phyloP scores from a whole-genome alignment of 441 rosid species.

The Syzygium syzygioides region DNA sequence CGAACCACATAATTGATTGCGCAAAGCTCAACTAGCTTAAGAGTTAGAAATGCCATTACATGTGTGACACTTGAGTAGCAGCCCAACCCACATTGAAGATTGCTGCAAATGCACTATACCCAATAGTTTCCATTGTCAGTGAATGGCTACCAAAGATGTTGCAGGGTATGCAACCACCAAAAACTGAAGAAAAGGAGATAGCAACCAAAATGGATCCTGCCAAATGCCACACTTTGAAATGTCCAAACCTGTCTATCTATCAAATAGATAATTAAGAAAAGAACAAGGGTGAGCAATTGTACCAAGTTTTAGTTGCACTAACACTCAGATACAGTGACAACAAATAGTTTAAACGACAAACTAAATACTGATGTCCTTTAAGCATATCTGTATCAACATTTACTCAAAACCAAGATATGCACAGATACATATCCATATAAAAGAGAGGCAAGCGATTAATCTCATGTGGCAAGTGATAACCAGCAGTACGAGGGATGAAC shows the following conservation, averaged over 20 bases:
- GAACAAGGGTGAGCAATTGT: not conserved
- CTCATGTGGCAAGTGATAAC: not conserved
- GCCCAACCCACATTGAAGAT: constrained; percentile 98
- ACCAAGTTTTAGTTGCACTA: not conserved
- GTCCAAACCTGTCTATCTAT: constrained; percentile 97
- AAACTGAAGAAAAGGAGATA: constrained; percentile 91
- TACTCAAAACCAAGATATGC: not conserved
- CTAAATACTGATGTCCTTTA: not conserved
- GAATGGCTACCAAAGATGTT: constrained; percentile 45
- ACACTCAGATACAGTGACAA: not conserved
- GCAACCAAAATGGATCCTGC: constrained; percentile 93
- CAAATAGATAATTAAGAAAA: constrained; percentile 7
- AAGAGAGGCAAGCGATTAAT: not conserved
- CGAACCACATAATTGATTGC: not conserved
- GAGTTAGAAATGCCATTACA: constrained; percentile 41
- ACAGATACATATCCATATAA: not conserved
- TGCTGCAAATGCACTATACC: constrained; percentile 83
- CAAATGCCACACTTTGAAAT: constrained; percentile 93
- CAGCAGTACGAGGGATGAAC: not conserved
- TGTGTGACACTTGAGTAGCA: constrained; percentile 97
- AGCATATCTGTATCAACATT: not conserved
- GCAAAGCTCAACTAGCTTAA: not conserved
- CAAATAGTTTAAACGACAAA: not conserved
- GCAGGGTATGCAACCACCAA: constrained; percentile 90
- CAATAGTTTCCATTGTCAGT: constrained; percentile 48